Conservation (phyloP, 768 basidiomycete species). For the Pisolithus orientalis region DNA sequence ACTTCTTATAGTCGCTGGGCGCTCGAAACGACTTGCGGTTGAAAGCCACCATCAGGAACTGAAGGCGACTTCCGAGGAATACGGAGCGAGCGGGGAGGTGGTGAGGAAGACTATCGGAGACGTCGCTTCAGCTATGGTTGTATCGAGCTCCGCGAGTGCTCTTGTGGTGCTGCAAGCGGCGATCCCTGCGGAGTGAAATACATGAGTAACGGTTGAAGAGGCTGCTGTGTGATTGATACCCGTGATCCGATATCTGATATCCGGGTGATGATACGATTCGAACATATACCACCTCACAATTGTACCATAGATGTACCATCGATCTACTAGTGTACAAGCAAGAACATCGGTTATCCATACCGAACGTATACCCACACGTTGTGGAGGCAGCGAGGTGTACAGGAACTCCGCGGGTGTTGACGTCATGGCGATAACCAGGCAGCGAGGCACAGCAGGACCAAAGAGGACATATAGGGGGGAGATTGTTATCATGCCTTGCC, state of each 20-base stretch:
- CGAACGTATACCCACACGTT: background rate
- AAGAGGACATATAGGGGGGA: background rate
- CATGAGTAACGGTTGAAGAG: background rate
- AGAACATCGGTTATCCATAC: background rate
- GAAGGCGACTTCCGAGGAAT: slow-evolving; percentile 50
- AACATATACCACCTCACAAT: background rate
- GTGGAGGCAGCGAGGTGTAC: background rate
- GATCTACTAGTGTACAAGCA: background rate
- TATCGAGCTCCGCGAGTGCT: slow-evolving; percentile 46
- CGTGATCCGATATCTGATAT: background rate
- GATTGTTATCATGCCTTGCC: slow-evolving; percentile 29
- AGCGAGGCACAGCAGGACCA: background rate
- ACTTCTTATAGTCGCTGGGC: slow-evolving; percentile 63
- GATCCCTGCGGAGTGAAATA: slow-evolving; percentile 6
- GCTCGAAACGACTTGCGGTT: slow-evolving; percentile 66
- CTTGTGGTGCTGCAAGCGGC: slow-evolving; percentile 68
- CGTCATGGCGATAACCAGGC: background rate
- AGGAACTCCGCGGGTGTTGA: background rate
- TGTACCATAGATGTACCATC: background rate
- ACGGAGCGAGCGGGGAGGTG: slow-evolving; percentile 12
- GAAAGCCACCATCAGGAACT: slow-evolving; percentile 72
- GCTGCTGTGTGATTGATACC: background rate
- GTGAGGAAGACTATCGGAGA: slow-evolving; percentile 84
- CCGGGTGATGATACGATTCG: background rate
- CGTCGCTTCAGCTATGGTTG: slow-evolving; percentile 74